These are phyloP conservation scores for Corymbia citriodora DNA, from an alignment of 441 rosid species.

Conservation along the genomic window DNA sequence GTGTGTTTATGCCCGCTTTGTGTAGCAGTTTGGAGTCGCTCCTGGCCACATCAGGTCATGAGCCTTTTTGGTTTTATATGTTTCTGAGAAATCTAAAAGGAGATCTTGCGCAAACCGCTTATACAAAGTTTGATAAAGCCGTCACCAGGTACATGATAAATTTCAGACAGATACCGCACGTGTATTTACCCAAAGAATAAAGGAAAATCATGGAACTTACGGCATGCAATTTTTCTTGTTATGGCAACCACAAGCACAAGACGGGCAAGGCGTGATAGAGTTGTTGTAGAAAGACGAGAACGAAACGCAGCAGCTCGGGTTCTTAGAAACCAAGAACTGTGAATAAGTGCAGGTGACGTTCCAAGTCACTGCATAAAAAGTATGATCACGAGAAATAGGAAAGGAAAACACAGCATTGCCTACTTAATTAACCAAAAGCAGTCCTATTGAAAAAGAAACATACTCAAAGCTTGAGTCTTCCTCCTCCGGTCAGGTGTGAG, in stretches of 20 bases:
- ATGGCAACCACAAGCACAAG: constrained; percentile 68
- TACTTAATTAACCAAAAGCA: neutral
- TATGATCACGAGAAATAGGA: neutral
- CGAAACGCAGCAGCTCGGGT: constrained; percentile 68
- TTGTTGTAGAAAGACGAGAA: constrained; percentile 64
- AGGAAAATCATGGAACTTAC: constrained; percentile 29
- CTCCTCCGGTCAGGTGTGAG: constrained; percentile 44
- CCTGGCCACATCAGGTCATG: constrained; percentile 22
- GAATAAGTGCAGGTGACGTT: constrained; percentile 75
- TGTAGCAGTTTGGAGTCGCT: constrained; percentile 48
- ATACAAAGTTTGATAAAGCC: neutral
- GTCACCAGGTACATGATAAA: neutral
- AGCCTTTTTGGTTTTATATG: neutral
- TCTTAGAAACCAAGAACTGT: constrained; percentile 56
- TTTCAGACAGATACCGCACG: neutral
- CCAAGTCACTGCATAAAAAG: constrained; percentile 61
- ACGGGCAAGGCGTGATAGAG: constrained; percentile 51
- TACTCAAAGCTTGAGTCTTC: constrained; percentile 67
- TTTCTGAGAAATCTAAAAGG: neutral
- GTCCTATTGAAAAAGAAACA: neutral
- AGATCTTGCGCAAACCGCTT: neutral
- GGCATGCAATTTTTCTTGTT: constrained; percentile 53
- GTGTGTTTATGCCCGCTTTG: constrained; percentile 44
- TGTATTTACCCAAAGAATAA: neutral
- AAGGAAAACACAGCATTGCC: neutral